Percentiles rank a stretch among this genome's conserved stretches.
phyloP scores from a whole-genome alignment of 108 stramenopile genomes.

The Phaeodactylum tricornutum region DNA sequence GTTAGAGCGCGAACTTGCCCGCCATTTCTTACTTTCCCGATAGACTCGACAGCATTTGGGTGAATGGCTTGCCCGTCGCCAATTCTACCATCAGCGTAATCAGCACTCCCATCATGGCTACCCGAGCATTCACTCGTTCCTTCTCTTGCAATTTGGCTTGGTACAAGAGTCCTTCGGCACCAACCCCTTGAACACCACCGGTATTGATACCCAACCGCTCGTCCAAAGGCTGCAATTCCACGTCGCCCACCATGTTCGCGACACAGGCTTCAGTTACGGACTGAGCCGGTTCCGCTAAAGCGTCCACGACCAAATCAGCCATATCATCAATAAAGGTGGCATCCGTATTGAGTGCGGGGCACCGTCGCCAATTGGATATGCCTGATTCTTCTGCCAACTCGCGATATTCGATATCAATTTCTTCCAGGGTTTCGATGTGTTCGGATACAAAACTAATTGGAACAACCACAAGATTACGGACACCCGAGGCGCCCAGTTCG shows the following conservation, averaged over 20 bases:
- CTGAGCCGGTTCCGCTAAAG: constrained; percentile 61
- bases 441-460: constrained; percentile 98
- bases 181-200: constrained; percentile 68
- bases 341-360: constrained; percentile 94
- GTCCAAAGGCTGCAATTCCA: constrained; percentile 47
- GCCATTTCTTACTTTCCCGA: too few species aligned
- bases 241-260: constrained; percentile 69
- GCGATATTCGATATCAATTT: constrained; percentile 99
- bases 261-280: constrained; percentile 81
- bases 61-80: constrained; percentile 7
- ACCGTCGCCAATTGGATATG: constrained; percentile 82
- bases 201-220: constrained; percentile 39
- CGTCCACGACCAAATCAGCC: constrained; percentile 92
- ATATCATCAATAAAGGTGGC: constrained; percentile 87
- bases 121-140: constrained; percentile 42
- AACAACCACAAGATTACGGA: constrained; percentile 92
- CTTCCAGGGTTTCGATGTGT: constrained; percentile 99
- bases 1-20: too few species aligned
- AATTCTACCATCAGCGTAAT: constrained; percentile 37
- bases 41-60: constrained; percentile 16
- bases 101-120: constrained; percentile 50
- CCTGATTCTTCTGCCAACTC: constrained; percentile 94
- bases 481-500: constrained; percentile 79
- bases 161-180: constrained; percentile 34
- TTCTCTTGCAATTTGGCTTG: constrained; percentile 23